Evolutionary conservation across 225 moss, liverwort and hornwort species (phyloP), one percentile per base, ranked within the genome.

Genomic region (Pseudisothecium myosuroides): DNA sequence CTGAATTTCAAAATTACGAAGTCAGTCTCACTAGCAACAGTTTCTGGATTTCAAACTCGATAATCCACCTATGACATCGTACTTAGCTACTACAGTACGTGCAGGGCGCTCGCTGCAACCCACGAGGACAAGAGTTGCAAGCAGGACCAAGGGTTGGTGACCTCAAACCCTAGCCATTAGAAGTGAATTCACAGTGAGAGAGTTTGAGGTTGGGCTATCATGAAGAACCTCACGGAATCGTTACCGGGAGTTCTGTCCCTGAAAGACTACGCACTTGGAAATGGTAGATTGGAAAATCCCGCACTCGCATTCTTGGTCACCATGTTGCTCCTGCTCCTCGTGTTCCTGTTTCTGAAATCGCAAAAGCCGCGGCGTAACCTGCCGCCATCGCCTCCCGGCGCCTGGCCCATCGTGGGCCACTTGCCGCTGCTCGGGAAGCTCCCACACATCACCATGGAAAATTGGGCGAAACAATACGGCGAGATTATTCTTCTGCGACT

Each of bases 351-450:
- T 19, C 23, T 47, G 19, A 84, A 74, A 47, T 74, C 39, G 47
- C 63, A 80, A 17, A 47, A 85, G 56, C 76, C 50, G 17, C 61
- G 39, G 36, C 52, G 76, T 60, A 85, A 78, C 12, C 87, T 89
- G 64, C 94, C 93, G 68, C 94, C 95, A 41, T 91, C 94, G 17
- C 93, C 94, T 11, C 91, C 89, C 17, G 82, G 69, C 20, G 87
- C 87, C 24, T 93, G 87, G 85, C 94, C 93, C 11, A 83, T 95
- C 17, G 24, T 94, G 4, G 95, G 93, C 32, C 91, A 93, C 76
- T 84, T 94, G 31, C 92, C 62, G 24, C 31, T 83, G 49, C 60
- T 95, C 61, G 91, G 93, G 27, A 80, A 61, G 54, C 87, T 76
- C n/a, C 91, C 92, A 2, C 89, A 95, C 37, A 82, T 83, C 60